Base-by-base conservation (phyloP, 352 stramenopile species). In the Pythium chondricola region DNA sequence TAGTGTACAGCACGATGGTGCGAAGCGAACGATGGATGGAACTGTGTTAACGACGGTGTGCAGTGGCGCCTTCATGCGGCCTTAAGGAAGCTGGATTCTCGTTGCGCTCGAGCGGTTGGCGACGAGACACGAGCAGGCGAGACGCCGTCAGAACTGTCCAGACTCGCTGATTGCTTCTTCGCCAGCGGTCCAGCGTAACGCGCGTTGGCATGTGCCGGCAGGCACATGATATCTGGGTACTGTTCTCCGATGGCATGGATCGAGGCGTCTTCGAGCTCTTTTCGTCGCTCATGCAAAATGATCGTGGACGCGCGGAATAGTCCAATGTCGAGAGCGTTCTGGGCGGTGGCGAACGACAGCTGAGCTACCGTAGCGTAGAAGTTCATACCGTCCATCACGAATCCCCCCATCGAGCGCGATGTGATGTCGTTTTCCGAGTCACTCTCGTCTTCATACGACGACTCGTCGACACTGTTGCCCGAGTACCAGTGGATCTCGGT, bases 191-290 rank as follows among this genome's bases (percentile, higher is more conserved):
- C 21, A 6, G 38, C 38, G 38, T 43, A 46, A 29, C 39, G 30
- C 20, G 25, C 26, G 50, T 41, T 46, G 17, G 30, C 26, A 33
- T 32, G 13, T 21, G 45, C 38, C 9, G 60, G 55, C 18, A 87
- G 53, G 39, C 76, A 88, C 29, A 74, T 69, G 45, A 88, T 83
- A 47, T 88, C 76, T 21, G 76, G 76, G 44, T 85, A 85, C 40
- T 47, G 59, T 56, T 75, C 63, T 32, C 74, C 50, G 36, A 88
- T 86, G 8, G 71, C 43, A 20, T 61, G 68, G 50, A 84, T 83
- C 36, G 69, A 82, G 18, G 75, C 60, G n/a, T 67, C 56, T 26
- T 73, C 61, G 24, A 62, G n/a, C 2, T 43, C 36, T 33, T 56
- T 61, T 18, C 37, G 58, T 22, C 58, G 60, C 16, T 70, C 41